A percentile compares a stretch with the other conserved stretches of the same genome.
Conservation (phyloP, 2,329 filamentous ascomycete species). For the Lasiodiplodia gonubiensis region DNA sequence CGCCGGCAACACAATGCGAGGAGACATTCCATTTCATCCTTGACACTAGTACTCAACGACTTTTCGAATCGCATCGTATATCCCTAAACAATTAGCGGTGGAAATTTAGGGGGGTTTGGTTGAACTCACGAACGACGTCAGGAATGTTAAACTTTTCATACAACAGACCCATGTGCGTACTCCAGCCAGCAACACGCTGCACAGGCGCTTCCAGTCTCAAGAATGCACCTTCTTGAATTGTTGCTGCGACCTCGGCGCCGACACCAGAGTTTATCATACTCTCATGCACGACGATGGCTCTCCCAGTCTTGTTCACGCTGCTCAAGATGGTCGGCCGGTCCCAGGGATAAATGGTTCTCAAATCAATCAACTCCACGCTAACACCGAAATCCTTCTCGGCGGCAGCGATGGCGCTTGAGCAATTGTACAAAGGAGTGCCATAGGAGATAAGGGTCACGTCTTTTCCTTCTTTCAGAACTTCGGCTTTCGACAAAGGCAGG, state of each 20-base stretch:
- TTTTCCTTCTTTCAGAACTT: conserved; percentile 78
- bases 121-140: conserved; percentile 80
- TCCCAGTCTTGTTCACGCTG: conserved; percentile 85
- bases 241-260: conserved; percentile 86
- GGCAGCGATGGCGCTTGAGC: conserved; percentile 74
- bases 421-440: conserved; percentile 86
- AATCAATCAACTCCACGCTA: conserved; percentile 82
- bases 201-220: conserved; percentile 84
- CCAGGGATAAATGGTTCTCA: conserved; percentile 91
- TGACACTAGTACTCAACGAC: conserved; percentile 50
- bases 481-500: conserved; percentile 85
- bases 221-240: conserved; percentile 88
- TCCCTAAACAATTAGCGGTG: conserved; percentile 36
- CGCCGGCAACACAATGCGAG: neutral
- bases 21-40: neutral
- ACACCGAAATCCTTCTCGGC: conserved; percentile 78
- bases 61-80: conserved; percentile 58
- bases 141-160: conserved; percentile 77
- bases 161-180: conserved; percentile 77
- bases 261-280: conserved; percentile 89
- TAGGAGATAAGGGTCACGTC: conserved; percentile 87
- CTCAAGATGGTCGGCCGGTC: conserved; percentile 79
- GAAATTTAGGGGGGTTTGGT: neutral
- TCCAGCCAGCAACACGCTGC: conserved; percentile 85
- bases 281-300: conserved; percentile 89